Evolutionary conservation across 2,329 filamentous ascomycete genomes (phyloP), one percentile per base, ranked within the genome.

Genomic region (Epichloe gansuensis): DNA sequence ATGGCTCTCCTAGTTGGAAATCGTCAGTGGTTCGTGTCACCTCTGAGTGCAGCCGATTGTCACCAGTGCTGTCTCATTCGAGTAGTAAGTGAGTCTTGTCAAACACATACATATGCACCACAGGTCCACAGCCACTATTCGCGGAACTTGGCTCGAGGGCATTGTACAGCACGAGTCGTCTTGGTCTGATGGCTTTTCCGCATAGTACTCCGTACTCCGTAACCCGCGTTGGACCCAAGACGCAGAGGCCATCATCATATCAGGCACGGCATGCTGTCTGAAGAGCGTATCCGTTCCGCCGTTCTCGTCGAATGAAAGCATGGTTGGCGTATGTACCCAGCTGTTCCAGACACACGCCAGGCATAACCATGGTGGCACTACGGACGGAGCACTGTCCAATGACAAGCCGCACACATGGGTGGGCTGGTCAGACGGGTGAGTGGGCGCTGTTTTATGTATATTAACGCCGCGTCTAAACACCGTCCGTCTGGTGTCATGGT

Each of bases 381-480:
- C 37, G 47, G 39, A 21, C 23, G 23, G n/a, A 21, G 12, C 2
- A 9, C 28, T 50, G 41, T 13, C 48, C 41, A 45, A 38, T 38
- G 23, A 17, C 17, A 45, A 38, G 47, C 37, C 47, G 35, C 25
- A 21, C 8, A 5, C n/a, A 43, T 11, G 48, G n/a, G 9, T 15
- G 17, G 25, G 17, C 8, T 34, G 21, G 38, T 8, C 25, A 21
- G 17, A 21, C 17, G 17, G 28, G 23, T 21, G 39, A 8, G n/a
- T 23, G 31, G 28, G 42, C 31, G 34, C 37, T 17, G 15, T 31
- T 38, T 31, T 31, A 17, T n/a, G n/a, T n/a, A n/a, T 45, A 43
- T 43, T 25, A 44, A 48, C 37, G 51, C 39, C 43, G 51, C 51
- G 51, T 35, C 51, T 48, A 52, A 50, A 37, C 45, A 52, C 46